Base-by-base conservation (phyloP, 164 flowering plant genomes). In the Tetrastigma voinierianum region DNA sequence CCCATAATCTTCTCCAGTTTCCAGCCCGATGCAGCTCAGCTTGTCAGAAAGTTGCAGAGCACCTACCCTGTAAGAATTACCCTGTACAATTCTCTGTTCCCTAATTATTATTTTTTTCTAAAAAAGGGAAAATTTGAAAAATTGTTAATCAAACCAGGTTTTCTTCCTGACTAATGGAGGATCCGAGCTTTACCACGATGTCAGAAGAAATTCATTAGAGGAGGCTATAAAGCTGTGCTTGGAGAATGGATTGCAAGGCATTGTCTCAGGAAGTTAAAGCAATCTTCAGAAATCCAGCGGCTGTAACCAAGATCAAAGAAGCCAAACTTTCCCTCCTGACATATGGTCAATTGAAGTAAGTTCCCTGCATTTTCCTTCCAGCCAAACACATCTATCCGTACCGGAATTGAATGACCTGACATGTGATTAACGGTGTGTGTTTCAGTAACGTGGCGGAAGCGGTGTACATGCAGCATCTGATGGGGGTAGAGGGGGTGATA, bases 401-500 rank as follows among this genome's bases (percentile, higher is more conserved):
- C n/a, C n/a, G n/a, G n/a, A n/a, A n/a, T n/a, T n/a, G n/a, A n/a
- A n/a, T n/a, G n/a, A n/a, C n/a, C n/a, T n/a, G n/a, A n/a, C n/a
- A n/a, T n/a, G n/a, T n/a, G n/a, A n/a, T n/a, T n/a, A n/a, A n/a
- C n/a, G n/a, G n/a, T n/a, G n/a, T n/a, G 10, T 32, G 16, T 32
- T 77, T 60, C 88, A 91, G 97, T 75, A 95, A 95, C 64, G 97
- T 95, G 51, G 57, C 88, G 0, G 99, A 95, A 68, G 96, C 95
- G 0, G 99, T 92, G 11, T 88, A 92, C 83, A 80, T 89, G 95
- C 99, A 95, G 67, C 78, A 90, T 65, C 59, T 92, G 69, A 92
- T 95, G 97, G 98, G 98, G 1, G 75, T 95, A 0, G 95, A 90
- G 1, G 99, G 99, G 10, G 99, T 92, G 75, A 95, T 95, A 25